Conservation (phyloP, 2,329 filamentous ascomycete genomes). For the Alternaria infectoria region DNA sequence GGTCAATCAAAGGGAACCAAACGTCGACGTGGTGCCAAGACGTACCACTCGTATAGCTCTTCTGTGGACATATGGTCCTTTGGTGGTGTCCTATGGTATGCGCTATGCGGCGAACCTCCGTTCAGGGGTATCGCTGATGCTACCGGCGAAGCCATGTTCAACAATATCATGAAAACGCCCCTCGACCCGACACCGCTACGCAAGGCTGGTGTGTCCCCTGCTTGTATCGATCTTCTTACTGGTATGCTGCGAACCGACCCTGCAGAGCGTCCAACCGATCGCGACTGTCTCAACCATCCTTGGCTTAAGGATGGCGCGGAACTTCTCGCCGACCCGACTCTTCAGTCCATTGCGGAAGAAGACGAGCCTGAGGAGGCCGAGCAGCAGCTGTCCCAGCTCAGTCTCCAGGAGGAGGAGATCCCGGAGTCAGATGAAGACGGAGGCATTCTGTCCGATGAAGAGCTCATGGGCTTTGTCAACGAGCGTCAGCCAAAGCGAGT, state of each 20-base stretch:
- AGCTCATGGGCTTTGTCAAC: slow-evolving; percentile 38
- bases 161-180: slow-evolving; percentile 81
- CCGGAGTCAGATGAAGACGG: slow-evolving; percentile 36
- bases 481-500: slow-evolving; percentile 54
- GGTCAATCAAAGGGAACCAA: slow-evolving; percentile 70
- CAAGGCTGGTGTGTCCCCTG: slow-evolving; percentile 63
- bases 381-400: slow-evolving; percentile 56
- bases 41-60: slow-evolving; percentile 76
- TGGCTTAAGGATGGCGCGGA: slow-evolving; percentile 71
- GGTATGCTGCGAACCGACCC: slow-evolving; percentile 85
- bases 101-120: slow-evolving; percentile 79
- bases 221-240: slow-evolving; percentile 75
- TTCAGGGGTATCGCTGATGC: slow-evolving; percentile 80
- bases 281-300: slow-evolving; percentile 70
- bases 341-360: slow-evolving; percentile 57
- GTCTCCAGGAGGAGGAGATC: slow-evolving; percentile 55
- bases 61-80: slow-evolving; percentile 97
- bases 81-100: slow-evolving; percentile 87
- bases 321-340: slow-evolving; percentile 29
- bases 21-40: slow-evolving; percentile 61
- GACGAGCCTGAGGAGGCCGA: slow-evolving; percentile 66
- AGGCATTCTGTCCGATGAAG: slow-evolving; percentile 39
- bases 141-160: slow-evolving; percentile 78
- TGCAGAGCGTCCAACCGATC: slow-evolving; percentile 74
- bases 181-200: slow-evolving; percentile 71